Evolutionary conservation across 768 basidiomycete species (phyloP), one percentile per base, ranked within the genome.

Genomic region (Amanita subjunquillea): DNA sequence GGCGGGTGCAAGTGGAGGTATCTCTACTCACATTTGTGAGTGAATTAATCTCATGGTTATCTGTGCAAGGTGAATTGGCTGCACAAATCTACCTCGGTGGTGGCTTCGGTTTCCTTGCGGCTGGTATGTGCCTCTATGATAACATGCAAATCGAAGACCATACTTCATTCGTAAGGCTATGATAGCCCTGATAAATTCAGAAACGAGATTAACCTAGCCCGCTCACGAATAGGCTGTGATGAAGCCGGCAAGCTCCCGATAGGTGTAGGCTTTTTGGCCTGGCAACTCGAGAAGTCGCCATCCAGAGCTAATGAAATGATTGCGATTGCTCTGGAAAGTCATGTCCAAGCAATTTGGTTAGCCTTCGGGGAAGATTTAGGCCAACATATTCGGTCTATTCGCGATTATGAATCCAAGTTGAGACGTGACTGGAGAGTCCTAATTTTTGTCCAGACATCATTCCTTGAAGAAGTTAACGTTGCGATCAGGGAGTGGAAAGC

Each of bases 221-320:
- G 79, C 8, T 58, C 64, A 22, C 53, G 65, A 1, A 66, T 87
- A 22, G 59, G 64, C 15, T 47, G 69, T 17, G 59, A 63, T 44
- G 54, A 63, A 22, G 58, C 69, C 9, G 63, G 65, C 4, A 69
- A 74, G 29, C 58, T 77, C 32, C 80, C 78, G 6, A 70, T 91
- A 55, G 89, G 89, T 23, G 76, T 85, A n/a, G 87, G 88, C 10
- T 87, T 82, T 63, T 67, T 91, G 23, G 75, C 70, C 12, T 92
- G 85, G 85, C 73, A 73, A 55, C 72, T 91, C 13, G 86, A 91
- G 48, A 67, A 74, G 42, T 62, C 69, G 12, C 63, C 66, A 17
- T 63, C 64, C 5, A 56, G 63, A 39, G 71, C 75, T 5, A 59
- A 70, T 29, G 65, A 72, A 15, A 58, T 80, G 29, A 62, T 89